phyloP scores from a whole-genome alignment of 768 basidiomycete species.

The Mycena indigotica region DNA sequence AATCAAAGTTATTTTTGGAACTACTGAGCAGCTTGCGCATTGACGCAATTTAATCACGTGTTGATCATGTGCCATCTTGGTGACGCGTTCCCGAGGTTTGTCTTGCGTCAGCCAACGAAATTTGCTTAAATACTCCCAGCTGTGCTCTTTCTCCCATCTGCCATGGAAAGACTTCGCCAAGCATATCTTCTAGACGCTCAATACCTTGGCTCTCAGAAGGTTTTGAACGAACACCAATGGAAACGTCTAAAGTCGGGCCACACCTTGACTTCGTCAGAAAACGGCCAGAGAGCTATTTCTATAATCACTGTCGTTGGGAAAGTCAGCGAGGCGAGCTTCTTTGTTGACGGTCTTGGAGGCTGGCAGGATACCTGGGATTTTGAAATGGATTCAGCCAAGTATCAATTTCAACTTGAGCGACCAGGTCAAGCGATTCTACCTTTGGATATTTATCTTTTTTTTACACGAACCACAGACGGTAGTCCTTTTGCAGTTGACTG shows the following conservation, averaged over 20 bases:
- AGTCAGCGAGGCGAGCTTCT: neutral
- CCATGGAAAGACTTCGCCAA: neutral
- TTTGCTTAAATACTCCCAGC: no score
- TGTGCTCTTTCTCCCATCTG: no score
- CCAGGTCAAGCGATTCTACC: neutral
- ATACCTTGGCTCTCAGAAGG: neutral
- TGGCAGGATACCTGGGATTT: neutral
- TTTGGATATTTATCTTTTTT: neutral
- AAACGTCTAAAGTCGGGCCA: neutral
- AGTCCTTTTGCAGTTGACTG: neutral
- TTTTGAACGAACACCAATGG: neutral
- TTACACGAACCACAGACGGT: neutral
- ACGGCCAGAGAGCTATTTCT: neutral
- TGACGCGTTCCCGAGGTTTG: no score
- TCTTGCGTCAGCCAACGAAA: no score
- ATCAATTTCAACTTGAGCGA: neutral
- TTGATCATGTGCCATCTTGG: no score
- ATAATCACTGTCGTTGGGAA: neutral
- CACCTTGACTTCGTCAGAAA: neutral
- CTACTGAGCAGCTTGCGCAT: no score
- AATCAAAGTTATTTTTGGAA: no score
- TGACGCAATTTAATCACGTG: no score
- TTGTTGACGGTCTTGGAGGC: neutral
- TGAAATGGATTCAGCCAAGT: neutral
- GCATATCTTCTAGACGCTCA: neutral